Conservation (phyloP, 371 early-diverging fungal genomes). For the Blakeslea trispora region DNA sequence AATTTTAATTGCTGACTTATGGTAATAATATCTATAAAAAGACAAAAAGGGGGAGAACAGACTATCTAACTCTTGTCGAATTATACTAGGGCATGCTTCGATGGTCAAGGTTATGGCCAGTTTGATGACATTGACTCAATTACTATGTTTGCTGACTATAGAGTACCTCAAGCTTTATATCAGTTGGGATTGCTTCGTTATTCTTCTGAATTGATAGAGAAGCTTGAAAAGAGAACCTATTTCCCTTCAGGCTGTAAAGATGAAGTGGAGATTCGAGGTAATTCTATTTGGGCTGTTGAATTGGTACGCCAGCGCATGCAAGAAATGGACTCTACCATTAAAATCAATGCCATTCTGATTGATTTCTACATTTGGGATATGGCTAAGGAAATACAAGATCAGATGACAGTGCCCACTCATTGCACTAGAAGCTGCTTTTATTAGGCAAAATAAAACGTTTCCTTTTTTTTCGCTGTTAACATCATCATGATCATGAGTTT, state of each 20-base stretch:
- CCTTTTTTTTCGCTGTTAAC: too few relatives aligned
- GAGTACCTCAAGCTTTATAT: slow-evolving; percentile 50
- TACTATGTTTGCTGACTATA: slow-evolving; percentile 95
- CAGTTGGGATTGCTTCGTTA: slow-evolving; percentile 74
- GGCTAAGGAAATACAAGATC: slow-evolving; percentile 68
- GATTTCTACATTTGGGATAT: slow-evolving; percentile 92
- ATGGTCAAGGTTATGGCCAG: slow-evolving; percentile 62
- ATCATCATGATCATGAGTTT: too few relatives aligned
- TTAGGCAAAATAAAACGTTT: slow-evolving; percentile 32
- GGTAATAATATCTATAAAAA: slow-evolving; percentile 41
- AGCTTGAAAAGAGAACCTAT: slow-evolving; percentile 44
- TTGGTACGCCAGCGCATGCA: slow-evolving; percentile 57
- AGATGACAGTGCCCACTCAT: slow-evolving; percentile 75
- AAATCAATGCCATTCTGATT: slow-evolving; percentile 74
- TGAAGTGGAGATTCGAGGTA: slow-evolving; percentile 88
- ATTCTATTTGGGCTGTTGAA: slow-evolving; percentile 87
- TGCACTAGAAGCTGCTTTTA: slow-evolving; percentile 78
- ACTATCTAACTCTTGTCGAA: slow-evolving; percentile 2
- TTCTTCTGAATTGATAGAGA: slow-evolving; percentile 55
- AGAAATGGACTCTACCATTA: slow-evolving; percentile 24
- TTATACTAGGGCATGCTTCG: slow-evolving; percentile 77
- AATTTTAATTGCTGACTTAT: slow-evolving; percentile 89
- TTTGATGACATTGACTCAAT: slow-evolving; percentile 81
- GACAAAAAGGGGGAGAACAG: background rate
- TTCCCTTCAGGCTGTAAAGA: slow-evolving; percentile 63